Base-by-base conservation (phyloP, 345 rosid genomes). In the Euphorbia pulcherrima region DNA sequence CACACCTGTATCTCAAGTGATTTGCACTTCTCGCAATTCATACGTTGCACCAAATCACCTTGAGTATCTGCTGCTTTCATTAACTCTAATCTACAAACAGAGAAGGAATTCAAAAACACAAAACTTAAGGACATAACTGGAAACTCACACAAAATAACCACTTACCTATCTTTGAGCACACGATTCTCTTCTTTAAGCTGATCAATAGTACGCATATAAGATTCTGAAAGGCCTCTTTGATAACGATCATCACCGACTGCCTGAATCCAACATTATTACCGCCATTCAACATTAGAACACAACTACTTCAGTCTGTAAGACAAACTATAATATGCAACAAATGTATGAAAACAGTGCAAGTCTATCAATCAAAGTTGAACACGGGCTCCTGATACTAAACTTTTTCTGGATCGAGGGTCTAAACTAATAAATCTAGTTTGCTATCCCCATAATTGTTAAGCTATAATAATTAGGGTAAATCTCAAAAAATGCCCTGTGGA, bases 161-260 rank as follows among this genome's bases (percentile, higher is more conserved):
- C n/a, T n/a, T n/a, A 92, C 92, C 96, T 83, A 23, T 83, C 81
- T 79, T 50, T 85, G n/a, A 90, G 79, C 64, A 67, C 79, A 28
- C 39, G 68, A 61, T 83, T 92, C 77, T 92, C 96, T 77, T 78
- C 84, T 46, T 80, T 85, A 71, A 93, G 69, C 71, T 62, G 62
- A 40, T 67, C 77, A 48, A 85, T 62, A 20, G 67, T 74, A 60
- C 35, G 59, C 33, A 71, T 46, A 79, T 73, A 71, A 39, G 80
- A 65, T 39, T 28, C 60, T 29, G 71, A 39, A 76, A 35, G 66
- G n/a, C 56, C 71, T 50, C 18, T 46, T 39, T 72, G 75, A 1
- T 14, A 20, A 33, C 57, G 41, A 53, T 67, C 60, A 29, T 37
- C 60, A 57, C 40, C 59, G 65, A 40, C 65, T 46, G 57, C 82